Base-by-base conservation (phyloP, 805 yeast genomes). In the Tetrapisispora nanseiensis region DNA sequence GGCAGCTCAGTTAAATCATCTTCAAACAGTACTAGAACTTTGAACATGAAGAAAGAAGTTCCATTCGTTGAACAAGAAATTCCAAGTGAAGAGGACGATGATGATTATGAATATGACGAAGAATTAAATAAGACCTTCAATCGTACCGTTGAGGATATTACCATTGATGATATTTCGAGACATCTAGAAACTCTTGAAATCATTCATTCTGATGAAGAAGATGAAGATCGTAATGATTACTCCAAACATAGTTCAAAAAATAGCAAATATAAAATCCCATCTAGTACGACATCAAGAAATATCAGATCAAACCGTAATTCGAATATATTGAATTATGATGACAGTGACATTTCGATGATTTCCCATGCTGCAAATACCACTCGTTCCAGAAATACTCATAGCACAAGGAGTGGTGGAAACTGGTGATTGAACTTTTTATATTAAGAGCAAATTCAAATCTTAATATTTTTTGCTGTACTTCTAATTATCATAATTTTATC, bases 121-220 rank as follows among this genome's bases (percentile, higher is more conserved):
- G 61, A 57, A 41, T 48, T 62, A 37, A 62, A 62, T 41, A 59
- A 58, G 44, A 61, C 67, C 1, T 62, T 62, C 48, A 62, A 62
- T 46, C 54, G 61, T 24, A 62, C 67, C 8, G 65, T 62, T 9
- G 67, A 62, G 40, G 67, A 62, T 46, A 61, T 62, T 37, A 61
- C 67, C 6, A 60, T 62, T 40, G 66, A 61, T 50, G 67, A 62
- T 31, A 60, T 62, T 7, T 62, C 67, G 1, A 54, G 65, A 39
- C 66, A 62, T 34, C 46, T 62, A 38, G 66, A 62, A 46, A 59
- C 63, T 7, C 48, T 62, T 22, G 67, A 62, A 16, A 52, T 61
- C 13, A 51, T 55, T 28, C 53, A 56, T 35, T 37, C 45, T 21
- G 45, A 46, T 26, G 46, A 43, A 8, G 46, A 38, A 21, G 45